phyloP scores from a whole-genome alignment of 1,139 yeast species.

The Blastobotrys aristatus region DNA sequence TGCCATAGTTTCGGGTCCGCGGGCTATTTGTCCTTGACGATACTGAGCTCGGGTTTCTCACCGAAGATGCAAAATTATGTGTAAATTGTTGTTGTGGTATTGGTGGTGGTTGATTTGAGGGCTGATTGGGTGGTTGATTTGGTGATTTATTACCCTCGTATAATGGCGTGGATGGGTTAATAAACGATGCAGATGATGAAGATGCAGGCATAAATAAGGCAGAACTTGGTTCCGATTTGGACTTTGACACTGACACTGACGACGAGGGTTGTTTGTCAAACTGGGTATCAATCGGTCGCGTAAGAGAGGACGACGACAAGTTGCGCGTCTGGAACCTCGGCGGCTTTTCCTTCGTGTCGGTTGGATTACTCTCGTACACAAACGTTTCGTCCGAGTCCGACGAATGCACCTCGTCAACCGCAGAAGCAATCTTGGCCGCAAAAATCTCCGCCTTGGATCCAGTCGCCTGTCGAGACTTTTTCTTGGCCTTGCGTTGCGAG shows the following conservation, averaged over 20 bases:
- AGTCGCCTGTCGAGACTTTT: conserved; percentile 23
- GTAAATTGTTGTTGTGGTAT: not conserved
- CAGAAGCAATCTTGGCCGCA: conserved; percentile 91
- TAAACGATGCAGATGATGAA: conserved; percentile 6
- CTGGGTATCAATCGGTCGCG: conserved; percentile 7
- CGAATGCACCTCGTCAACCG: conserved; percentile 74
- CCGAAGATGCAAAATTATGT: not conserved
- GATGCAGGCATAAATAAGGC: conserved; percentile 11
- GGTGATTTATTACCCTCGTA: too few relatives aligned
- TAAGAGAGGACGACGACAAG: conserved; percentile 26
- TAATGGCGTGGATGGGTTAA: not conserved
- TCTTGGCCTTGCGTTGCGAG: conserved; percentile 20
- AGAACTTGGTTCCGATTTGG: conserved; percentile 8
- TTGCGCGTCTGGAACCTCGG: conserved; percentile 15
- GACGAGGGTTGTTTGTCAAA: not conserved
- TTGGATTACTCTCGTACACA: conserved; percentile 66
- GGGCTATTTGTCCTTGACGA: conserved; percentile 7
- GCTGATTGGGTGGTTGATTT: too few relatives aligned
- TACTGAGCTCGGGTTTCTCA: not conserved
- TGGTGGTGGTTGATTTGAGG: not conserved
- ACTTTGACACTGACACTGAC: too few relatives aligned
- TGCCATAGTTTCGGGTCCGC: conserved; percentile 2
- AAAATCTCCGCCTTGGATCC: conserved; percentile 78
- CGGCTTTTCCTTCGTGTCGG: conserved; percentile 4
- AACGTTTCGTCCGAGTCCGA: conserved; percentile 91